phyloP scores from a whole-genome alignment of 257 asterid genomes.

The Nicotiana otophora region DNA sequence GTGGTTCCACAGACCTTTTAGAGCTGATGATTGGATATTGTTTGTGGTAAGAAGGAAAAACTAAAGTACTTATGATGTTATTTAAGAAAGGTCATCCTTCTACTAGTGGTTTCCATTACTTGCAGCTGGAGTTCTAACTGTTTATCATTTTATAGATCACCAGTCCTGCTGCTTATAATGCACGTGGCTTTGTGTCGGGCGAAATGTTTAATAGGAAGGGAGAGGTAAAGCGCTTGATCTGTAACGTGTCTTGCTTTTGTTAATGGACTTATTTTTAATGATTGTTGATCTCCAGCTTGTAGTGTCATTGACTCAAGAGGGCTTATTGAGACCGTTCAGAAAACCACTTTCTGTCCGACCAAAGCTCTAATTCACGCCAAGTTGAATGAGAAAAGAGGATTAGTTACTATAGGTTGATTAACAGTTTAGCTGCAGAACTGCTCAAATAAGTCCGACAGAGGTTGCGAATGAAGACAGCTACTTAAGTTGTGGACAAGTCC shows the following conservation, averaged over 20 bases:
- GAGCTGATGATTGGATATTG: slow-evolving; percentile 96
- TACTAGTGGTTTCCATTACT: not conserved
- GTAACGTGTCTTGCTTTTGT: not conserved
- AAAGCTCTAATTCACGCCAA: slow-evolving; percentile 35
- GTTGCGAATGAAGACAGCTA: too few species aligned
- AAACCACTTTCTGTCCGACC: slow-evolving; percentile 34
- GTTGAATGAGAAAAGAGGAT: not conserved
- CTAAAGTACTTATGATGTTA: not conserved
- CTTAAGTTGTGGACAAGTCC: not conserved
- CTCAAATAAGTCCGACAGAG: not conserved
- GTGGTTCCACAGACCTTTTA: slow-evolving; percentile 87
- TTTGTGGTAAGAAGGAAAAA: slow-evolving; percentile 60
- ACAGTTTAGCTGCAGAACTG: not conserved
- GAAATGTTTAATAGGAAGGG: slow-evolving; percentile 74
- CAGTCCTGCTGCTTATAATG: slow-evolving; percentile 69
- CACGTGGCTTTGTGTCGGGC: slow-evolving; percentile 81
- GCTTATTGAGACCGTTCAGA: slow-evolving; percentile 45
- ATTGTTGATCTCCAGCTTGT: slow-evolving; percentile 46
- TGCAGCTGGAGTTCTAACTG: not conserved
- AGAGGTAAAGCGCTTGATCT: slow-evolving; percentile 46
- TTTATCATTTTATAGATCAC: slow-evolving; percentile 39
- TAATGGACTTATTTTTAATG: not conserved
- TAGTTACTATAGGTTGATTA: not conserved
- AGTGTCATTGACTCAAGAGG: slow-evolving; percentile 82
- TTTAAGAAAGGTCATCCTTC: not conserved